A percentile compares a stretch with the other conserved stretches of the same genome.
Evolutionary conservation across 768 basidiomycete species (phyloP).

Genomic region (Glaciozyma martinii): DNA sequence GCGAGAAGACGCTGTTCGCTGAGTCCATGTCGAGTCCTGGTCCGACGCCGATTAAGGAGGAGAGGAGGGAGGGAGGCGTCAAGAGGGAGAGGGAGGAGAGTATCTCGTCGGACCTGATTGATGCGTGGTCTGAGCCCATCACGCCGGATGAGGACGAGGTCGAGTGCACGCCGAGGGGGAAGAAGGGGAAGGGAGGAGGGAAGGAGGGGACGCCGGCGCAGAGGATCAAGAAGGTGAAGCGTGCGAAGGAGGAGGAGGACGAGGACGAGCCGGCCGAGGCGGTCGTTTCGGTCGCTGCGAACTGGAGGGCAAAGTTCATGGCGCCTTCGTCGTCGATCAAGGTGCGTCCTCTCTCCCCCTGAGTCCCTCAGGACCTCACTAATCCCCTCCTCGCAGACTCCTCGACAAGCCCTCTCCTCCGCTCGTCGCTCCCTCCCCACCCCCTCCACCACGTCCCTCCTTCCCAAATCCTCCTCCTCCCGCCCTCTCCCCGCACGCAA

Average conservation of each 20-base stretch:
- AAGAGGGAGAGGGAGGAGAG: not conserved
- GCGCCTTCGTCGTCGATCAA: not conserved
- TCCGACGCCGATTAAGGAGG: not conserved
- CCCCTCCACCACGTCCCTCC: not conserved
- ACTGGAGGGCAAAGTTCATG: conserved; percentile 26
- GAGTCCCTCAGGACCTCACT: not conserved
- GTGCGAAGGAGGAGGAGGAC: not conserved
- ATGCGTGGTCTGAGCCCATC: not conserved
- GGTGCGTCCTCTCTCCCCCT: conserved; percentile 3
- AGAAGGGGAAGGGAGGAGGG: not conserved
- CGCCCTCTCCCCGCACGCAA: not conserved
- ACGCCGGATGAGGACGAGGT: not conserved
- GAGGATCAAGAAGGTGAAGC: not conserved
- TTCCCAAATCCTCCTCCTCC: not conserved
- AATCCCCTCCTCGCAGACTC: not conserved
- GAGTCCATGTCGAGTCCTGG: not conserved
- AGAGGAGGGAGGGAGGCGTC: not conserved
- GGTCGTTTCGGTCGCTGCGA: conserved; percentile 13
- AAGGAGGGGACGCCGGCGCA: not conserved
- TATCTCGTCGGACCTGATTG: conserved; percentile 20
- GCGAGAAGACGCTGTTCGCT: not conserved
- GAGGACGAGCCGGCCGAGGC: conserved; percentile 7
- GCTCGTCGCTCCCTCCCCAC: conserved; percentile 3
- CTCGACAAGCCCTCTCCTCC: conserved; percentile 3
- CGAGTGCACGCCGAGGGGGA: not conserved